Conservation (phyloP, 1,139 yeast genomes). For the Yamadazyma dendronema region DNA sequence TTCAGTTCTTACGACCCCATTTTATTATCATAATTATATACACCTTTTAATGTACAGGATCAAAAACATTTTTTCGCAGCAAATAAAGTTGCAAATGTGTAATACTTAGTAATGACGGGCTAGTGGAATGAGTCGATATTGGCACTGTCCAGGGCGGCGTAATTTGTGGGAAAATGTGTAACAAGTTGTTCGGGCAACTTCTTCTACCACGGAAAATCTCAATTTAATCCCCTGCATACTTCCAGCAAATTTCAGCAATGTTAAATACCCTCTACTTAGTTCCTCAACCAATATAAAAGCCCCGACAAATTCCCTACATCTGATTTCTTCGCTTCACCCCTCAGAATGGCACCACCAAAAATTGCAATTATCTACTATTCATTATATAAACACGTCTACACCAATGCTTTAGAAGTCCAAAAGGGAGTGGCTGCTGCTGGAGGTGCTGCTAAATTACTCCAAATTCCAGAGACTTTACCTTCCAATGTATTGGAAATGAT, state of each 20-base stretch:
- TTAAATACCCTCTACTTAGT: too few relatives aligned
- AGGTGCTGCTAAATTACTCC: conserved; percentile 37
- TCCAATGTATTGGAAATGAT: conserved; percentile 37
- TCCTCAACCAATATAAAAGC: background rate
- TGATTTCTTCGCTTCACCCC: background rate
- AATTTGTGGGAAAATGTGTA: too few relatives aligned
- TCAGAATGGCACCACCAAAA: conserved; percentile 17
- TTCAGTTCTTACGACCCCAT: conserved; percentile 5
- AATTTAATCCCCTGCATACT: too few relatives aligned
- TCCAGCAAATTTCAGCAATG: background rate
- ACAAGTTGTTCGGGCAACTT: too few relatives aligned
- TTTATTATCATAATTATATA: background rate
- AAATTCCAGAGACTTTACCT: conserved; percentile 49
- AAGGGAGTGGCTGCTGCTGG: conserved; percentile 43
- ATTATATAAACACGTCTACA: conserved; percentile 59
- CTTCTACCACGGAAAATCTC: too few relatives aligned
- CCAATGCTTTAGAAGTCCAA: conserved; percentile 46
- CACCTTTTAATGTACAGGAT: conserved; percentile 8
- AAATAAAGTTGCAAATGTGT: too few relatives aligned
- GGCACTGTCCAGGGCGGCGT: too few relatives aligned
- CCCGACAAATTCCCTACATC: background rate
- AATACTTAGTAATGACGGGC: background rate
- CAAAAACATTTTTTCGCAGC: background rate
- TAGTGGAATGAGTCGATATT: too few relatives aligned
- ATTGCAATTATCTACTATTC: conserved; percentile 57